These are phyloP conservation scores for Typha latifolia DNA, from an alignment of 176 grass and related monocot species.

Conservation along the genomic window DNA sequence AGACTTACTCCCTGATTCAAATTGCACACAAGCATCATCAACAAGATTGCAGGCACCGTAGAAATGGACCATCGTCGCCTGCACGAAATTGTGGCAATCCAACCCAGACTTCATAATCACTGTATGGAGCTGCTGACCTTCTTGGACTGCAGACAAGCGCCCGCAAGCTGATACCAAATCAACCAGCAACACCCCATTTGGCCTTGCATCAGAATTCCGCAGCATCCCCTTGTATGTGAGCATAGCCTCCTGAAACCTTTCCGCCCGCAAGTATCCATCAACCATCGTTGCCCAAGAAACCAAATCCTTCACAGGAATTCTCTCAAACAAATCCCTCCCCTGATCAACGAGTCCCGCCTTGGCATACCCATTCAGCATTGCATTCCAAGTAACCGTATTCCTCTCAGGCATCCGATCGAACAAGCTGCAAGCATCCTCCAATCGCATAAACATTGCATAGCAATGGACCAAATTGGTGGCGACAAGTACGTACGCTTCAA, in stretches of 20 bases:
- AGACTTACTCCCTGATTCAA: constrained; percentile 40
- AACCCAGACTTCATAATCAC: constrained; percentile 49
- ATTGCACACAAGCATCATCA: constrained; percentile 25
- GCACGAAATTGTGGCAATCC: constrained; percentile 43
- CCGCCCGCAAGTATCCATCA: constrained; percentile 30
- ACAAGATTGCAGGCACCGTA: constrained; percentile 34
- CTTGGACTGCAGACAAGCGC: constrained; percentile 16
- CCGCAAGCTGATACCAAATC: constrained; percentile 42
- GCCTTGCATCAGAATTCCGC: constrained; percentile 6
- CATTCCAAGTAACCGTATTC: constrained; percentile 55
- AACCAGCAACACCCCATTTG: constrained; percentile 27
- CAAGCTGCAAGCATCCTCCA: constrained; percentile 23
- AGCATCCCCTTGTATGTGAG: constrained; percentile 29
- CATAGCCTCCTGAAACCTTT: constrained; percentile 23
- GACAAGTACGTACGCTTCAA: constrained; percentile 35
- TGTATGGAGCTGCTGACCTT: constrained; percentile 53
- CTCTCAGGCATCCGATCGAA: constrained; percentile 32
- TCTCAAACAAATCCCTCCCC: constrained; percentile 35
- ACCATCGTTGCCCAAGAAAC: constrained; percentile 59
- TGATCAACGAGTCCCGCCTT: constrained; percentile 38
- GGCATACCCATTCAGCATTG: constrained; percentile 52
- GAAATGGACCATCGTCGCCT: constrained; percentile 48
- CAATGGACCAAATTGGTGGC: constrained; percentile 47
- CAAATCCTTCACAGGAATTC: constrained; percentile 28
- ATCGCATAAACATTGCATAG: constrained; percentile 23